Base-by-base conservation (phyloP, 1,284 basidiomycete species). In the Ustilago crameri region DNA sequence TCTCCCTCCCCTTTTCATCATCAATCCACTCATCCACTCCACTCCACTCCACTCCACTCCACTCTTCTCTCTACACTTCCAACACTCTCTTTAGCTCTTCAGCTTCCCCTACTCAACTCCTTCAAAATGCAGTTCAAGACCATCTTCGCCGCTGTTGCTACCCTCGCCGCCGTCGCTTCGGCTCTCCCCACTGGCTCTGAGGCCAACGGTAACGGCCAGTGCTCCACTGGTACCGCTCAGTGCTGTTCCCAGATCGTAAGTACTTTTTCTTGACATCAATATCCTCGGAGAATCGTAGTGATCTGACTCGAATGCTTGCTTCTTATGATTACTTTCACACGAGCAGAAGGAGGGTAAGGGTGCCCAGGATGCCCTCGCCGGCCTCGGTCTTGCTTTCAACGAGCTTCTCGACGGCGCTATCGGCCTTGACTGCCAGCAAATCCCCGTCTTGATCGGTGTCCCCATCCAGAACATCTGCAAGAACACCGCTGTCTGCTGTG, bases 91-190 rank as follows among this genome's bases (percentile, higher is more conserved):
- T 52, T 54, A 56, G 59, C 66, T 64, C 67, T 12, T 60, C 61
- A 52, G 58, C 72, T 74, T 55, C 26, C 32, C 35, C 53, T 45
- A 52, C 15, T 20, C 30, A n/a, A 35, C 24, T 54, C 40, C 20
- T 47, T 68, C 61, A 76, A 76, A 64, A 76, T 76, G 74, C 69
- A 76, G 68, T 76, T 76, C 74, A 66, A 69, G 55, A 69, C 71
- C 62, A 64, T 74, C 69, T 63, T 76, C 54, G 67, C 59, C 48
- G 40, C 56, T 51, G 53, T 71, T 30, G 62, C 66, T 62, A 54
- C 65, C 59, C 30, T 68, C 51, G 71, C 72, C 55, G 67, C 61
- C 57, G 51, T 72, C 41, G 71, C 72, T 30, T 56, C 67, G 42
- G 70, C 70, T 30, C 26, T 60, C 41, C 65, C 61, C 53, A 53